phyloP scores from a whole-genome alignment of 2,329 filamentous ascomycete genomes.

The Microdochium nivale region DNA sequence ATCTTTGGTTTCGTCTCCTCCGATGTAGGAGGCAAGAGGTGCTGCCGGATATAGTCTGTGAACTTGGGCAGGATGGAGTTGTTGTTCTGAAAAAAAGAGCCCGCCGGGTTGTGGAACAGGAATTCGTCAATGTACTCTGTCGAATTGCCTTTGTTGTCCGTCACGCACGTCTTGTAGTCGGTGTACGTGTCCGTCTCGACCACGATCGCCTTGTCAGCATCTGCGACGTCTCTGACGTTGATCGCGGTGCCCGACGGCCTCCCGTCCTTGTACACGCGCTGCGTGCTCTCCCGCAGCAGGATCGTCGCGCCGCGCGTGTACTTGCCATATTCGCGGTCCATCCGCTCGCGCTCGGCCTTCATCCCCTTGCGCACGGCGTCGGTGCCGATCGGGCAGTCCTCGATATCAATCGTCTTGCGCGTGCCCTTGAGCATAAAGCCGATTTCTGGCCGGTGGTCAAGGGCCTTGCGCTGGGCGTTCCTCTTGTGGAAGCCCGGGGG shows the following conservation, averaged over 20 bases:
- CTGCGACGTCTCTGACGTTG: slow-evolving; percentile 26
- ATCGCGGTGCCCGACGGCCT: slow-evolving; percentile 12
- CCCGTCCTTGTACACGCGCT: slow-evolving; percentile 47
- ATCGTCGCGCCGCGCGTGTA: slow-evolving; percentile 83
- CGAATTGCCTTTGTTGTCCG: slow-evolving; percentile 71
- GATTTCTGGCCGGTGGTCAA: slow-evolving; percentile 64
- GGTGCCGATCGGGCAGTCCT: slow-evolving; percentile 94
- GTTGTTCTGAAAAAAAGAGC: slow-evolving; percentile 99
- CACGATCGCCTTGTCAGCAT: slow-evolving; percentile 24
- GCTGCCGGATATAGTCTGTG: slow-evolving; percentile 76
- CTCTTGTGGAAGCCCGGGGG: slow-evolving; percentile 50
- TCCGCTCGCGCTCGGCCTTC: slow-evolving; percentile 67
- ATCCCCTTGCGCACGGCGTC: slow-evolving; percentile 75
- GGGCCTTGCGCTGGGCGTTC: slow-evolving; percentile 29
- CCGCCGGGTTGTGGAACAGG: slow-evolving; percentile 83
- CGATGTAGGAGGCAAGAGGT: slow-evolving; percentile 52
- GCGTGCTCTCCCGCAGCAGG: slow-evolving; percentile 77
- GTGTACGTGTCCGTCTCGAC: slow-evolving; percentile 52
- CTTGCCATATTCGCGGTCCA: slow-evolving; percentile 58
- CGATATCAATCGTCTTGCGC: slow-evolving; percentile 78
- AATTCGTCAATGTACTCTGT: slow-evolving; percentile 84
- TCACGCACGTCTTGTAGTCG: slow-evolving; percentile 83
- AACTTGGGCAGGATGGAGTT: slow-evolving; percentile 89
- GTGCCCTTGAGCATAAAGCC: slow-evolving; percentile 88
- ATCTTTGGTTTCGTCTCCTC: slow-evolving; percentile 33